phyloP scores from a whole-genome alignment of 345 rosid species.

The Garcia nutans region DNA sequence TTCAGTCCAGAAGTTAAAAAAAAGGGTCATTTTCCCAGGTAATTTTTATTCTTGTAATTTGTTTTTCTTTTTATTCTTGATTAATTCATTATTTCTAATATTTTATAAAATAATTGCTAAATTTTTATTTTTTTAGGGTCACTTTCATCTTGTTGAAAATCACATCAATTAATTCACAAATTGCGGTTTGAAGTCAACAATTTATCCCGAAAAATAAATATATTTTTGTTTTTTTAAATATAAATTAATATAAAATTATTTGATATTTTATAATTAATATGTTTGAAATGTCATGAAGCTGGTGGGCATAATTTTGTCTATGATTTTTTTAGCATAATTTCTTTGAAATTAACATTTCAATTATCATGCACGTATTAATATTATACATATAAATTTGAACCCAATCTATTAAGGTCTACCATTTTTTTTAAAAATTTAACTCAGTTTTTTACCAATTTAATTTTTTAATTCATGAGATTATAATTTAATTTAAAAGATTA shows the following conservation, averaged over 20 bases:
- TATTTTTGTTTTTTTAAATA: not conserved
- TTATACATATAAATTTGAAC: no score
- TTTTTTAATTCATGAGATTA: no score
- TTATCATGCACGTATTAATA: not conserved
- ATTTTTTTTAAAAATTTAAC: not conserved
- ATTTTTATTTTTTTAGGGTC: conserved; percentile 3
- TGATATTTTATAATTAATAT: not conserved
- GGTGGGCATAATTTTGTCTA: conserved; percentile 4
- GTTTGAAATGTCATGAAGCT: conserved; percentile 9
- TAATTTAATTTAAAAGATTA: no score
- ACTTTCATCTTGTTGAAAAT: not conserved
- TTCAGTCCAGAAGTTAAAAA: conserved; percentile 14
- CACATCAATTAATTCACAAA: not conserved
- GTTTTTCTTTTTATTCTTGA: no score
- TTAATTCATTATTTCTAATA: no score
- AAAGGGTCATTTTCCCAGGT: conserved; percentile 22
- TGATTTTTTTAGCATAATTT: no score
- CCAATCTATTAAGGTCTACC: not conserved
- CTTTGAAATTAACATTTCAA: conserved; percentile 22
- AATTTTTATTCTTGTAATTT: not conserved
- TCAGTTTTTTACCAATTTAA: no score
- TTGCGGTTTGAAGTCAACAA: not conserved
- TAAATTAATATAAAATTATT: not conserved
- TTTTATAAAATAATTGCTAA: not conserved
- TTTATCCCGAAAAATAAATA: not conserved